Base-by-base conservation (phyloP, 768 basidiomycete genomes). In the Suillus subalutaceus region DNA sequence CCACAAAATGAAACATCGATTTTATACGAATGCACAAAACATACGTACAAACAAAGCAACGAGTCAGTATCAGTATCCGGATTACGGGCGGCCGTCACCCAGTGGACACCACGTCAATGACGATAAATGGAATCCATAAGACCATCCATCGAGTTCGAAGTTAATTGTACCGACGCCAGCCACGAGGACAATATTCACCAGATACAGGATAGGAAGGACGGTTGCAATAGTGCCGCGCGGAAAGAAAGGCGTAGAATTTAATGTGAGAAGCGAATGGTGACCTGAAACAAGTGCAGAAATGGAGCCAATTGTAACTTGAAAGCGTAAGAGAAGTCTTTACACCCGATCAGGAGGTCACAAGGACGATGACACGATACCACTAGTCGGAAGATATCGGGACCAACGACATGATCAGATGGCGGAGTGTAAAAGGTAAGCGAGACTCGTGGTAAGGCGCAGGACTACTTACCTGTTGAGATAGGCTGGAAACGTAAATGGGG, bases 11-110 rank as follows among this genome's bases (percentile, higher is more conserved):
- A 64, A 73, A 61, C 16, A 16, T 50, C 32, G 48, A 67, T 66
- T 76, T 78, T 76, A 77, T 77, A 76, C 62, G 50, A 32, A 65
- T 32, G n/a, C 52, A 10, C 13, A 26, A 4, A 0, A 6, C 16
- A 40, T 62, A 53, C 56, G 26, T 65, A 66, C 26, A 72, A 71
- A 65, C 8, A 53, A 41, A 55, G 5, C 3, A 43, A 60, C 16
- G 3, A 30, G 12, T n/a, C 18, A 43, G 3, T 30, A 44, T n/a
- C 18, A 43, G 3, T 30, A 44, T 13, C 20, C 10, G 20, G n/a
- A 20, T 35, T 35, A 12, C 3, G 32, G 6, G 5, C 20, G 58
- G 16, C 9, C 23, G 23, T 60, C 40, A 41, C 40, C 26, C 18
- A 30, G 18, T 43, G 30, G 12, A 53, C 9, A 57, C 3, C 46